Base-by-base conservation (phyloP, 441 rosid genomes). In the Aleurites moluccanus region DNA sequence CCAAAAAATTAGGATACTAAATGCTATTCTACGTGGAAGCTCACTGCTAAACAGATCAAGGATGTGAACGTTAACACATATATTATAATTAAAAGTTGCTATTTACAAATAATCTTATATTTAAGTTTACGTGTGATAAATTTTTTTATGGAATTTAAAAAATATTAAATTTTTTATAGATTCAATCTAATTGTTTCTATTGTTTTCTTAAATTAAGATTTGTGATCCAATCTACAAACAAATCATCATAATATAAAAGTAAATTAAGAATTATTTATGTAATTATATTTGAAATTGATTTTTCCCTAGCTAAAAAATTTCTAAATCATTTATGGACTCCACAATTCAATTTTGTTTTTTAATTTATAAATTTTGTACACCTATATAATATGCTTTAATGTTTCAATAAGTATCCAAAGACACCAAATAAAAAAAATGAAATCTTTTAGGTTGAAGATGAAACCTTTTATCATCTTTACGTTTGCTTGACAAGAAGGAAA, bases 401-500 rank as follows among this genome's bases (percentile, higher is more conserved):
- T 59, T 62, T 30, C 52, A 23, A 45, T 35, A 75, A 67, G 68
- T 73, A 68, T 67, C 38, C 23, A 30, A 27, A 16, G 25, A 35
- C 67, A 69, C 4, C 45, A 35, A n/a, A 67, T 23, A 47, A 59
- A 68, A 75, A n/a, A n/a, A n/a, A n/a, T n/a, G 53, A 27, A 11
- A 15, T 65, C 7, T 53, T 42, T 35, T n/a, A 74, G 60, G 69
- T 75, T 61, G 42, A 68, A 75, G 86, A 84, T 76, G 79, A 81
- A 52, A 33, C 38, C 63, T 72, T 77, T 49, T 64, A 80, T 67
- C 40, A 53, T 62, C 52, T 71, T 82, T 61, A 77, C 53, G 79
- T 79, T 44, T 79, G 75, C 83, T 81, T 76, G 59, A 40, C 40
- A 72, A 67, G n/a, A 56, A 79, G 80, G 82, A 76, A 80, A 80